Base-by-base conservation (phyloP, 2,329 filamentous ascomycete genomes). In the Thielaviopsis musarum region DNA sequence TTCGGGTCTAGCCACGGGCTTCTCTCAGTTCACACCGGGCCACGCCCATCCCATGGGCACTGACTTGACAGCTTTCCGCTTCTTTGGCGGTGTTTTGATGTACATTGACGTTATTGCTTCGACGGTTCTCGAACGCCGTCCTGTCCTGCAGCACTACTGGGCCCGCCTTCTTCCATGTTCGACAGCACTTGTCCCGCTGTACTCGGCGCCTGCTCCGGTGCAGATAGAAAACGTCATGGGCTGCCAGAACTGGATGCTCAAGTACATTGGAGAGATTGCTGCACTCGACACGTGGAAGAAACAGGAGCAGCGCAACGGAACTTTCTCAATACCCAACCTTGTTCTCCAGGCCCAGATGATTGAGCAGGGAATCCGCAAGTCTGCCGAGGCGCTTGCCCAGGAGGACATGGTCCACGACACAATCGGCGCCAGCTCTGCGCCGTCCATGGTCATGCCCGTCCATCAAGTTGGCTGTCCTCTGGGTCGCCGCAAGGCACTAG, bases 241-340 rank as follows among this genome's bases (percentile, higher is more conserved):
- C 1, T 72, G 79, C 61, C 70, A 78, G 52, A 83, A 82, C 66
- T 80, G 78, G 77, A 74, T 75, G 0, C 64, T 84, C 53, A 68
- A 77, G 53, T 69, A 74, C n/a, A 73, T 85, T 52, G 76, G 75
- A 13, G 74, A 80, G 21, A 75, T 81, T 54, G 71, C 79, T 15
- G 67, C 72, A 0, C 70, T 85, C 6, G 74, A 79, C 57, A 71
- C 74, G 1, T 81, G 77, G 75, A 84, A 82, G 68, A 74, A 75
- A 64, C 68, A 73, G 22, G 72, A 72, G 62, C 73, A 70, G 54
- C 66, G 66, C 54, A 64, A 66, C 4, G 75, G 75, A 4, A 71
- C 70, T 0, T 68, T 82, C 1, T 75, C 75, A 12, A 68, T 73
- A 57, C 65, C 67, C 3, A 72, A 78, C 59, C 70, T 81, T 5